Percentiles rank a stretch among this genome's conserved stretches.
Evolutionary conservation across 2,329 filamentous ascomycete species (phyloP).

Genomic region (Alternaria novae-zelandiae): DNA sequence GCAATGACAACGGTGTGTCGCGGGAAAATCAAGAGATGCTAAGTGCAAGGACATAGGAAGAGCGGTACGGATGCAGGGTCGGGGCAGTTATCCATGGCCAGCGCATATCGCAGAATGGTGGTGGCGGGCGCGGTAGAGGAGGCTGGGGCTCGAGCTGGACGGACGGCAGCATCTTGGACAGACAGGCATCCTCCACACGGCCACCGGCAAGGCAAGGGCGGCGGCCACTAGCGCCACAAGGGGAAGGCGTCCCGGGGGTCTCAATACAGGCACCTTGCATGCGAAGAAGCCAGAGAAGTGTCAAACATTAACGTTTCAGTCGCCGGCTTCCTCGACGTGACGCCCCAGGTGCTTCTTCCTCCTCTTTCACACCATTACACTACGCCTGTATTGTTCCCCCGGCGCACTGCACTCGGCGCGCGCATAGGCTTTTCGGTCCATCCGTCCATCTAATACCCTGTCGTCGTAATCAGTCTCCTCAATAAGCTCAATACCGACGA

Average conservation of each 20-base stretch:
- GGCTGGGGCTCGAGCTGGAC: conserved; percentile 12
- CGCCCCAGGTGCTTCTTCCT: background rate
- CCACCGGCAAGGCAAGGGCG: background rate
- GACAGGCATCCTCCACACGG: conserved; percentile 7
- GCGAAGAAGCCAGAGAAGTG: conserved; percentile 2
- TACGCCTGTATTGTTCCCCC: background rate
- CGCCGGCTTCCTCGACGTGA: background rate
- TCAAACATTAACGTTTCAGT: conserved; percentile 14
- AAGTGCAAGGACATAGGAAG: conserved; percentile 28
- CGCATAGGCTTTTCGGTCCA: background rate
- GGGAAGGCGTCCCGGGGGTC: conserved; percentile 2
- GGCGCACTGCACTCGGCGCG: background rate
- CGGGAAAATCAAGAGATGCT: conserved; percentile 14
- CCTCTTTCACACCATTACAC: background rate
- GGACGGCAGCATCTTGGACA: background rate
- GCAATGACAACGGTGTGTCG: conserved; percentile 10
- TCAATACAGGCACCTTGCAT: background rate
- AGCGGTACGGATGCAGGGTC: conserved; percentile 13
- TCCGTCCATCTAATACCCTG: conserved; percentile 1
- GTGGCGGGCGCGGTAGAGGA: conserved; percentile 15
- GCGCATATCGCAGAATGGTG: conserved; percentile 22
- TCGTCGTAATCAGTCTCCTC: conserved; percentile 16
- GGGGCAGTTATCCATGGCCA: conserved; percentile 25
- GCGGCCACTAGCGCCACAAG: conserved; percentile 1
- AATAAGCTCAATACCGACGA: conserved; percentile 16